phyloP scores from a whole-genome alignment of 2,329 filamentous ascomycete genomes.

The Fusarium armeniacum region DNA sequence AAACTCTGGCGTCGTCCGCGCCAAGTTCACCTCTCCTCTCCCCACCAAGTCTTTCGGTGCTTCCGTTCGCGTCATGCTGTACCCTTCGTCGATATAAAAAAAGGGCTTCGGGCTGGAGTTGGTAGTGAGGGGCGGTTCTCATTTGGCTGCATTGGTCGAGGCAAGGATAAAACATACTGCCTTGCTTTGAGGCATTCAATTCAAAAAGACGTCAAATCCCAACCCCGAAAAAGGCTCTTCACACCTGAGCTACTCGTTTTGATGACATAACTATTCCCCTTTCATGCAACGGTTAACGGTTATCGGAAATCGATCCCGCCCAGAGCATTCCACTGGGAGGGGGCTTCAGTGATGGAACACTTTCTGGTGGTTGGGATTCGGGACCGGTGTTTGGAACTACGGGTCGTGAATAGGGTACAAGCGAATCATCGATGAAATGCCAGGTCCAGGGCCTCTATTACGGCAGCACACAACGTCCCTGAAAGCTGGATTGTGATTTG shows the following conservation, averaged over 20 bases:
- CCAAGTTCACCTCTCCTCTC: constrained; percentile 96
- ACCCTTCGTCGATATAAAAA: constrained; percentile 98
- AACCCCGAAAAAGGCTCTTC: constrained; percentile 49
- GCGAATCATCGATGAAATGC: constrained; percentile 51
- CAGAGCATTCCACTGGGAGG: constrained; percentile 45
- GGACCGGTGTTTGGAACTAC: constrained; percentile 40
- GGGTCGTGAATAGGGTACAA: constrained; percentile 48
- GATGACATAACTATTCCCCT: constrained; percentile 42
- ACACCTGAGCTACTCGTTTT: constrained; percentile 46
- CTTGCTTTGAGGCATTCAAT: constrained; percentile 69
- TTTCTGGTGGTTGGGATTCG: constrained; percentile 46
- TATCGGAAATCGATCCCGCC: constrained; percentile 47
- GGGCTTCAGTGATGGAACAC: constrained; percentile 47
- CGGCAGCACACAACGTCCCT: constrained; percentile 48
- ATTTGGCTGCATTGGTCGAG: constrained; percentile 71
- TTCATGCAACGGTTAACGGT: constrained; percentile 44
- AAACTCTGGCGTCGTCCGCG: constrained; percentile 98
- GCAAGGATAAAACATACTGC: constrained; percentile 68
- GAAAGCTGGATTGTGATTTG: constrained; percentile 51
- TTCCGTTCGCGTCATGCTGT: constrained; percentile 96
- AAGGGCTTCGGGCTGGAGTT: constrained; percentile 69
- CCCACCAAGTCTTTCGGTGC: constrained; percentile 97
- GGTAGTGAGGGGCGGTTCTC: constrained; percentile 73
- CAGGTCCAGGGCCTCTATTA: constrained; percentile 51
- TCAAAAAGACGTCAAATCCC: constrained; percentile 64